phyloP scores from a whole-genome alignment of 257 asterid genomes.

The Penstemon newberryi region DNA sequence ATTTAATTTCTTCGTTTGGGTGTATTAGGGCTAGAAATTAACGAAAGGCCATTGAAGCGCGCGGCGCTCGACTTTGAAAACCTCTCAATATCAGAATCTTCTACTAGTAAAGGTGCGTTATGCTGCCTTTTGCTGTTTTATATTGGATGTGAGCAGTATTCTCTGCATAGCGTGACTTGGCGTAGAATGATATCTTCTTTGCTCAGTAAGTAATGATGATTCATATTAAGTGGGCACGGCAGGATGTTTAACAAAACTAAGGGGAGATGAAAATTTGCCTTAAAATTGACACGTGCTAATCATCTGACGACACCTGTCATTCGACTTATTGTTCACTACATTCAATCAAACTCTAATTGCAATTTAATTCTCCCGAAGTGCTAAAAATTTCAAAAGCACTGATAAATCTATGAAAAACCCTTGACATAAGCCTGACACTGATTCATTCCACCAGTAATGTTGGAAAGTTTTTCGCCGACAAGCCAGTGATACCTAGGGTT shows the following conservation, averaged over 20 bases:
- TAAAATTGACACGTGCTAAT: no score
- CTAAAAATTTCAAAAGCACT: no score
- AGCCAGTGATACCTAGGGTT: constrained; percentile 86
- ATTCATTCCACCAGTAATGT: constrained; percentile 39
- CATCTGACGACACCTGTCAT: no score
- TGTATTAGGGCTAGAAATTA: constrained; percentile 81
- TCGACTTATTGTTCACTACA: no score
- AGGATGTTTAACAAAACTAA: not conserved
- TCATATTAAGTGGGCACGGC: not conserved
- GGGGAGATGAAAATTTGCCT: not conserved
- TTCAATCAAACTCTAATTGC: no score
- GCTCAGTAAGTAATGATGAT: not conserved
- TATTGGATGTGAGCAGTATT: no score
- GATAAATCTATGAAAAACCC: constrained; percentile 16
- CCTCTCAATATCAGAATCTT: constrained; percentile 66
- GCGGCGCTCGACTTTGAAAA: constrained; percentile 68
- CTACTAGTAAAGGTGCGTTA: constrained; percentile 54
- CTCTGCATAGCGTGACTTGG: no score
- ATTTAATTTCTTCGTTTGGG: not conserved
- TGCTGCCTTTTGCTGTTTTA: not conserved
- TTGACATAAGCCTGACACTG: constrained; percentile 12
- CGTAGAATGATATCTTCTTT: no score
- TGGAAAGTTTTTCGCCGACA: constrained; percentile 48
- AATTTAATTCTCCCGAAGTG: no score
- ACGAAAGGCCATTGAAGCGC: constrained; percentile 72